Evolutionary conservation across 208 protist genomes (phyloP), one percentile per base, ranked within the genome.

Genomic region (Herpetomonas samuelpessoai): DNA sequence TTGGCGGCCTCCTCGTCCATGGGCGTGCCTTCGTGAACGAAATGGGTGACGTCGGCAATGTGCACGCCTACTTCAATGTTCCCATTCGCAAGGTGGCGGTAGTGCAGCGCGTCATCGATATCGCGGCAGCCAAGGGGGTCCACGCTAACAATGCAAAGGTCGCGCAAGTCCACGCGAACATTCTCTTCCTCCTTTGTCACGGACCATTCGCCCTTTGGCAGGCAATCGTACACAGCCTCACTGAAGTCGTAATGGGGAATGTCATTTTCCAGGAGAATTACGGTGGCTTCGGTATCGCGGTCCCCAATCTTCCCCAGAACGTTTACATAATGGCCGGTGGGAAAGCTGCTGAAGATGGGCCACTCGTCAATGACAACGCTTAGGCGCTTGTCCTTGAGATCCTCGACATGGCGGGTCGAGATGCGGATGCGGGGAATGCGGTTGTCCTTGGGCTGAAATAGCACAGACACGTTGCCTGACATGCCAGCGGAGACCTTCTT

Each of bases 21-120:
- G 6, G 90, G 46, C 1, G 94, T 91, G 24, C 83, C 75, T 54
- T 98, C 91, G 19, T 81, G 68, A 4, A 99, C 68, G 80, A 98
- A 99, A 76, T 97, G 80, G 2, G 96, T 89, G 0, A 99, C 97
- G 71, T 99, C 98, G 14, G 98, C 98, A 66, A 99, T 99, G 74
- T 99, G 97, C 50, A 99, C 97, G 50, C 97, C 97, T 21, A 99
- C 83, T 67, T 98, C 88, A 27, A 96, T 52, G 66, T 96, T 79
- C 38, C 88, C 90, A 44, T 81, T 76, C 45, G 82, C 79, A 18
- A 97, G 71, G 39, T 74, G 53, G n/a, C 83, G 81, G 68, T 81
- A 93, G 64, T 96, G 90, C 22, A 97, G 61, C 22, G 82, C 92
- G 50, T 96, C 86, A 30, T 96, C 91, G 49, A 96, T 91, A 67